Conservation (phyloP, 2,329 filamentous ascomycete genomes). For the Grosmannia penicillata region DNA sequence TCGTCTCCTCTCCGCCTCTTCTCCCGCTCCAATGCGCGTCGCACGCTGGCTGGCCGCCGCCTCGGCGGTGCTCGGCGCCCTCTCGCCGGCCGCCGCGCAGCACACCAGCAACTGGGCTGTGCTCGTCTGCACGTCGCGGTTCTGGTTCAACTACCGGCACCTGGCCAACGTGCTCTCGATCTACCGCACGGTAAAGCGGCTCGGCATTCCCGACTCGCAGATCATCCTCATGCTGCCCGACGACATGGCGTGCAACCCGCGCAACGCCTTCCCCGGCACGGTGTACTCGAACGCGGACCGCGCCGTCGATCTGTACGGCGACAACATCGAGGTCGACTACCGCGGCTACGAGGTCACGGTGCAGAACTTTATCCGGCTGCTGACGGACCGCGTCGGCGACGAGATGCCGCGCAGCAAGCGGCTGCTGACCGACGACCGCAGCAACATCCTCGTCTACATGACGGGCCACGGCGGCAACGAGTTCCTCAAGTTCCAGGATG, state of each 20-base stretch:
- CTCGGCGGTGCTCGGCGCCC: constrained; percentile 31
- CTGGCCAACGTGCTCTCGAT: constrained; percentile 94
- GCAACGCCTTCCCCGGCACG: constrained; percentile 92
- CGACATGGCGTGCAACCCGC: constrained; percentile 98
- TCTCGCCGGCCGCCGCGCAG: constrained; percentile 39
- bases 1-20: too few species aligned
- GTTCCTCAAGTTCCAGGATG: constrained; percentile 96
- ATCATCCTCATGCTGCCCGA: constrained; percentile 99
- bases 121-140: constrained; percentile 92
- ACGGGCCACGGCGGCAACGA: constrained; percentile 96
- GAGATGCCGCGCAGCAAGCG: constrained; percentile 93
- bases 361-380: constrained; percentile 90
- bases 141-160: constrained; percentile 99
- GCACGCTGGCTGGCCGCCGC: constrained; percentile 23
- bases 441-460: constrained; percentile 98
- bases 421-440: constrained; percentile 83
- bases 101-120: constrained; percentile 99
- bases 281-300: constrained; percentile 98
- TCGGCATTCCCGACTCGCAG: constrained; percentile 94
- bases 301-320: constrained; percentile 88
- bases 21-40: too few species aligned
- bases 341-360: constrained; percentile 96
- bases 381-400: constrained; percentile 87
- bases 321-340: constrained; percentile 98
- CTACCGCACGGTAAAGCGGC: constrained; percentile 93